Evolutionary conservation across 2,329 filamentous ascomycete genomes (phyloP), one percentile per base, ranked within the genome.

Genomic region (Talaromyces sp.): DNA sequence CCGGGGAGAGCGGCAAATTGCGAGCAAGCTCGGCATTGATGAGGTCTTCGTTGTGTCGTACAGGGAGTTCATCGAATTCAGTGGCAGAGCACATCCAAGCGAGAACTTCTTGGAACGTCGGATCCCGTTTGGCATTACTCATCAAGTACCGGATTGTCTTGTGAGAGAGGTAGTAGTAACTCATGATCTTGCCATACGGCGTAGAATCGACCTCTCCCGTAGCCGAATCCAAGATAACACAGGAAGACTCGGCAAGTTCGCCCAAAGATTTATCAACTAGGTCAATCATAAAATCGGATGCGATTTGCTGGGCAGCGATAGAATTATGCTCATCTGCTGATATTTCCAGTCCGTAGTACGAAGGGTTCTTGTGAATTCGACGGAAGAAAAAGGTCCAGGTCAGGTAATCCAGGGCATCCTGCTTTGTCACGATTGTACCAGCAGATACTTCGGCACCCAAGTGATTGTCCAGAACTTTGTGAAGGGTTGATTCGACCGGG

Each of bases 361-460:
- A 96, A 1, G 95, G 95, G 69, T 99, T 99, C 82, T 99, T 99
- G 81, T 99, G 95, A 44, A 99, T 80, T 10, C 95, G 85, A 2
- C 96, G 87, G 84, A 99, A 99, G 85, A 99, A 99, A 81, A 99
- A 99, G 0, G 96, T 99, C 95, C 96, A 99, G 0, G 95, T 99
- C 59, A 99, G 79, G 72, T 99, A 99, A 76, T 99, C 96, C 4
- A 99, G 84, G 0, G 95, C 95, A 77, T 99, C 95, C 76, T 99
- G 95, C 76, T 97, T 97, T 8, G 92, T 96, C 34, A 89, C 82
- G 57, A 99, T 91, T 0, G 95, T 99, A 67, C 91, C 93, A 0
- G 95, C 92, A 0, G 93, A 96, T 5, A 98, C 88, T 78, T 99
- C 95, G 63, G 95, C 95, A 65, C 92, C 89, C 74, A 99, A 83